Conservation (phyloP, 441 rosid species). For the Syzygium malaccense region DNA sequence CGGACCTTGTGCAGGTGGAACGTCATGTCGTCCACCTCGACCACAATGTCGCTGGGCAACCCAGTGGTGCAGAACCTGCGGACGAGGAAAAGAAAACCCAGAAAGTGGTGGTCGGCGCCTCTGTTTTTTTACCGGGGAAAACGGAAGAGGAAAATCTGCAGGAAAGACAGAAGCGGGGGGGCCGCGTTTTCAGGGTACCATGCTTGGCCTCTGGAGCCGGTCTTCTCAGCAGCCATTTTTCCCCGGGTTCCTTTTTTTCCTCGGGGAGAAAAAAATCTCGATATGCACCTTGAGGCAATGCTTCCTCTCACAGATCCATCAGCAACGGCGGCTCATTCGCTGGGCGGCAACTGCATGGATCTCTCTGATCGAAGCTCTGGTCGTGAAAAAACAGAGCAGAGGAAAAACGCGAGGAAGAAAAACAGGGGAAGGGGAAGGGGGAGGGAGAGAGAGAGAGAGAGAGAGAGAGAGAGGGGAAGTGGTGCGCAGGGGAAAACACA, state of each 20-base stretch:
- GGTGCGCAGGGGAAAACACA: not conserved
- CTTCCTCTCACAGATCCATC: not conserved
- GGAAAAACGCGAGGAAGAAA: not conserved
- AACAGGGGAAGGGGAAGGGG: not conserved
- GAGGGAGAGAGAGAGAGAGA: not conserved
- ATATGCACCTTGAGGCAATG: not conserved
- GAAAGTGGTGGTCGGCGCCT: not conserved
- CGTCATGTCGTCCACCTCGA: constrained; percentile 59
- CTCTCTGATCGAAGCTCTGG: not conserved
- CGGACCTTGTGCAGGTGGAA: constrained; percentile 69
- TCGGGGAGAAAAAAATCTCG: not conserved
- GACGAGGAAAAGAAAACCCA: not conserved
- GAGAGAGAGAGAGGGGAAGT: not conserved
- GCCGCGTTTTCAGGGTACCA: constrained; percentile 32
- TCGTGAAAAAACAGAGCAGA: not conserved
- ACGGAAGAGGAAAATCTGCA: not conserved
- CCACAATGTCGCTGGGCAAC: constrained; percentile 61
- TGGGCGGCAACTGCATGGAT: not conserved
- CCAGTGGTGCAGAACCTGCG: constrained; percentile 72
- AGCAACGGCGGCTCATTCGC: not conserved
- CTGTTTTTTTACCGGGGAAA: not conserved
- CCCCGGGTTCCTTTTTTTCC: not conserved
- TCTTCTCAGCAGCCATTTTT: constrained; percentile 63
- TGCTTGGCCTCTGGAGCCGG: constrained; percentile 80
- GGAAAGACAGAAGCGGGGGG: not conserved